Evolutionary conservation across 495 filamentous ascomycete genomes (phyloP).

Genomic region (Penicillium chermesinum): DNA sequence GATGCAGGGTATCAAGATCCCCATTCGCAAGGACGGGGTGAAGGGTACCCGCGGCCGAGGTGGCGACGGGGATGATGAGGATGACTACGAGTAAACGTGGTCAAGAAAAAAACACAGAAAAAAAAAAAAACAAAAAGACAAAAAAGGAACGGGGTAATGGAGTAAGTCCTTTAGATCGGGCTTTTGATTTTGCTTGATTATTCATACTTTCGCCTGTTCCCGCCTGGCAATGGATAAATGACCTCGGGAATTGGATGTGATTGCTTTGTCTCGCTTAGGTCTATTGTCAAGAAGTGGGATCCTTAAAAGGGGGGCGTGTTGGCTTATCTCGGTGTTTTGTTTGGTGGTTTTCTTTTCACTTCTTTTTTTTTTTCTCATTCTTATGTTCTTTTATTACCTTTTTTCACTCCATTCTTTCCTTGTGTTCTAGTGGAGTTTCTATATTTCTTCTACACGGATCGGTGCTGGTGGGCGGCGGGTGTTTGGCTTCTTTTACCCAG

Average conservation of each 20-base stretch:
- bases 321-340: slow-evolving; percentile 36
- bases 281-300: slow-evolving; percentile 13
- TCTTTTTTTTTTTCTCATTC: slow-evolving; percentile 1
- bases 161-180: too few relatives aligned
- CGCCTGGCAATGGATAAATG: too few relatives aligned
- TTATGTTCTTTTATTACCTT: slow-evolving; percentile 11
- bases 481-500: slow-evolving; percentile 12
- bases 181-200: too few relatives aligned
- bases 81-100: slow-evolving; percentile 20
- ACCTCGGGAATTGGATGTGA: slow-evolving; percentile 11
- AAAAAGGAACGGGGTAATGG: too few relatives aligned
- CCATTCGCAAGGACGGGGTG: slow-evolving; percentile 80
- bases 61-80: slow-evolving; percentile 57
- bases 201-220: too few relatives aligned
- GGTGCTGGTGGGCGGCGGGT: slow-evolving; percentile 19
- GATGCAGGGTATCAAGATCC: slow-evolving; percentile 93
- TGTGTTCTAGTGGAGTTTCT: slow-evolving; percentile 6
- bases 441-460: slow-evolving; percentile 30
- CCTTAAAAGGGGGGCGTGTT: slow-evolving; percentile 21
- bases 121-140: too few relatives aligned
- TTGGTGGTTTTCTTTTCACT: slow-evolving; percentile 13
- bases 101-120: too few relatives aligned
- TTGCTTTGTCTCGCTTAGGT: slow-evolving; percentile 12
- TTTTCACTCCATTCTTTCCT: slow-evolving; percentile 1
- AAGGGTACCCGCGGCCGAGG: slow-evolving; percentile 55